Base-by-base conservation (phyloP, 768 basidiomycete species). In the Kwoniella sp. region DNA sequence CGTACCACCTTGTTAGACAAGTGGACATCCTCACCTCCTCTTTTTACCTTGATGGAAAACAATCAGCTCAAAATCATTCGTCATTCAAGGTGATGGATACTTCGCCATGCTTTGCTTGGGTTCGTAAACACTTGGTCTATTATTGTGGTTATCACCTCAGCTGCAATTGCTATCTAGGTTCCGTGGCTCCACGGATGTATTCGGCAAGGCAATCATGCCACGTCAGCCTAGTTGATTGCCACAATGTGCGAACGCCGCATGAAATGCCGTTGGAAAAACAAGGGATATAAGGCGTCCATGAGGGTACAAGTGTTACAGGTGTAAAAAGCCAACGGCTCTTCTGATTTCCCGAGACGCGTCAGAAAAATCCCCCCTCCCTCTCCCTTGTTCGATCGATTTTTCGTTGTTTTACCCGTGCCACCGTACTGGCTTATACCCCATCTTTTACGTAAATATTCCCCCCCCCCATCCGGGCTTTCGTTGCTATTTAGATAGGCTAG, bases 331-430 rank as follows among this genome's bases (percentile, higher is more conserved):
- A 19, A 15, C 8, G 40, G 40, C n/a, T n/a, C n/a, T n/a, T 33
- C 40, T 44, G 8, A 44, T 44, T 44, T 44, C 40, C 40, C 40
- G 40, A 44, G 40, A 44, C 40, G 40, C 40, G 40, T 44, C 40
- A 10, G 17, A 44, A 9, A 44, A 44, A 44, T 44, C 40, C 40
- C 40, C 40, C 40, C 40, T 19, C 17, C 17, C 40, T 44, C 40
- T 15, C 40, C 40, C 40, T 15, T 19, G 3, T 19, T 15, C 40
- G 17, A 44, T 19, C 17, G 40, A 3, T 44, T 44, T 44, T 44
- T 44, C 17, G 8, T 44, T 19, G 10, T 44, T 44, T 44, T 3
- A 3, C 40, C 40, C 40, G 17, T 10, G 40, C 40, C 17, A 44
- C 40, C 40, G 40, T 9, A 19, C 40, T 44, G 17, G 6, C 33